Evolutionary conservation across 192 early-diverging fungal genomes (phyloP).

Genomic region (Gryganskiella cystojenkinii): DNA sequence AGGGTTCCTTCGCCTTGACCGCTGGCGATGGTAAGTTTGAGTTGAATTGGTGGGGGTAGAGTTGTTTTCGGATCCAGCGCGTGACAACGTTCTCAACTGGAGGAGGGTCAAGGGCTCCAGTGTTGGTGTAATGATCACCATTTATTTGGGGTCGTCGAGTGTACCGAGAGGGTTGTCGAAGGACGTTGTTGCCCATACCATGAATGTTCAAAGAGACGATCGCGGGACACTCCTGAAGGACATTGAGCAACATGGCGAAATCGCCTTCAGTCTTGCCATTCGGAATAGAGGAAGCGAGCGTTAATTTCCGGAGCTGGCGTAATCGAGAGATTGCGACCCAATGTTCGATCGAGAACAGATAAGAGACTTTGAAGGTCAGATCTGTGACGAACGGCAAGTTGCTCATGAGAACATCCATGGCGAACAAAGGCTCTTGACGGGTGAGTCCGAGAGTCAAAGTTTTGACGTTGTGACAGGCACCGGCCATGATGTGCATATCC

Average conservation of each 20-base stretch:
- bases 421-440: background rate
- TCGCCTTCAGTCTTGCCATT: too few species aligned
- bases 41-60: background rate
- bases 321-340: background rate
- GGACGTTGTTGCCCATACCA: too few species aligned
- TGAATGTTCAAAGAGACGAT: background rate
- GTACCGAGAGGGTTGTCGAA: background rate
- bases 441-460: background rate
- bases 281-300: too few species aligned
- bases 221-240: background rate
- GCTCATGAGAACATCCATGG: background rate
- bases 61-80: background rate
- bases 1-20: constrained; percentile 5
- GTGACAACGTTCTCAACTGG: background rate
- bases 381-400: constrained; percentile 10
- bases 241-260: constrained; percentile 1
- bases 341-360: background rate
- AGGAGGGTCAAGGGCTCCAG: too few species aligned
- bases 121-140: too few species aligned
- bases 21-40: background rate
- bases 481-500: constrained; percentile 5
- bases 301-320: too few species aligned
- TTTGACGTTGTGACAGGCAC: constrained; percentile 7
- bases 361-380: background rate
- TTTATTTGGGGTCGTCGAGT: background rate